These are phyloP conservation scores for Capsicum chinense DNA, from an alignment of 257 asterid genomes.

Conservation along the genomic window DNA sequence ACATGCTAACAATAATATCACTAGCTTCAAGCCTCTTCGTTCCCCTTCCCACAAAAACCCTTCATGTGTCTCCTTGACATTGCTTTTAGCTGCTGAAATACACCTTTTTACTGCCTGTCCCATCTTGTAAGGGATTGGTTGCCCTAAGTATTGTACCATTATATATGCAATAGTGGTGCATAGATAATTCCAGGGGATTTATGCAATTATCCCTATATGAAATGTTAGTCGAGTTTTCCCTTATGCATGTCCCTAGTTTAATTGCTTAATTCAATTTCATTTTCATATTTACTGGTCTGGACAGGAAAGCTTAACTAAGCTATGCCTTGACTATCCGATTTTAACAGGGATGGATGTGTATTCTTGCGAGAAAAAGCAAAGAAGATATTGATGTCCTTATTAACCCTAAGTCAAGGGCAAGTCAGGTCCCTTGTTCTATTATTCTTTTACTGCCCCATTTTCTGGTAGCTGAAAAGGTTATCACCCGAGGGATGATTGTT, in stretches of 20 bases:
- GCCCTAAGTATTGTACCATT: background rate
- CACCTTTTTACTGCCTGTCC: background rate
- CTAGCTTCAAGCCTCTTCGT: conserved; percentile 12
- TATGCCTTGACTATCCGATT: background rate
- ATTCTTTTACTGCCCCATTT: background rate
- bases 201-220: background rate
- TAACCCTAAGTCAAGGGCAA: background rate
- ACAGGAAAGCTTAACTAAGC: background rate
- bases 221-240: background rate
- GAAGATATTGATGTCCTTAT: background rate
- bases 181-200: background rate
- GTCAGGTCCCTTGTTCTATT: background rate
- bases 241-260: background rate
- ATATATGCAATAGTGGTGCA: background rate
- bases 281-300: background rate
- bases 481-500: background rate
- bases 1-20: background rate
- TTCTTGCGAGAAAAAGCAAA: background rate
- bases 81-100: background rate
- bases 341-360: background rate
- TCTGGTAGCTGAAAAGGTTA: background rate
- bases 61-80: background rate
- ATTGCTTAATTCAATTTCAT: background rate
- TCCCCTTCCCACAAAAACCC: background rate
- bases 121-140: conserved; percentile 11